Conservation (phyloP, 73 alveolate genomes). For the Stentor coeruleus region DNA sequence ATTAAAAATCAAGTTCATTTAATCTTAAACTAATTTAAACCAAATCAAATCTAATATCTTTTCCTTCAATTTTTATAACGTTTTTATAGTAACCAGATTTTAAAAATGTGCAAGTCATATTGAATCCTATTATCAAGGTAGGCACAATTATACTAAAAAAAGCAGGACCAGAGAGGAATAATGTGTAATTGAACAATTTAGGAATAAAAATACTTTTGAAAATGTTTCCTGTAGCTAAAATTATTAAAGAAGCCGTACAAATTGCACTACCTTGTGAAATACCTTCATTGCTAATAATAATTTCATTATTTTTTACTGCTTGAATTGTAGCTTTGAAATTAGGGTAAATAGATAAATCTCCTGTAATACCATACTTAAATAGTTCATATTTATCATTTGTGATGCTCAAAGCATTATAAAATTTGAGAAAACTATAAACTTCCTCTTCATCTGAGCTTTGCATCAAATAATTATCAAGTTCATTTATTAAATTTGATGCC, state of each 20-base stretch:
- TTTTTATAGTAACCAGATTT: not conserved
- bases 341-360: not conserved
- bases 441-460: too few relatives aligned
- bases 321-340: not conserved
- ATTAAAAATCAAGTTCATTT: too few relatives aligned
- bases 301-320: not conserved
- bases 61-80: too few relatives aligned
- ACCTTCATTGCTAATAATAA: not conserved
- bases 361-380: not conserved
- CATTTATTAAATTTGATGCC: too few relatives aligned
- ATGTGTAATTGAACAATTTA: too few relatives aligned
- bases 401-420: not conserved
- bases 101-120: not conserved
- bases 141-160: not conserved
- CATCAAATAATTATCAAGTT: too few relatives aligned
- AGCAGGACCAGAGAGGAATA: not conserved
- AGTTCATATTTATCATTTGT: not conserved
- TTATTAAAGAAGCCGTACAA: too few relatives aligned
- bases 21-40: too few relatives aligned
- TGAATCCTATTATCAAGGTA: not conserved
- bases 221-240: too few relatives aligned
- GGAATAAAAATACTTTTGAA: too few relatives aligned
- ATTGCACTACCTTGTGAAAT: too few relatives aligned
- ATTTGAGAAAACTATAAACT: not conserved
- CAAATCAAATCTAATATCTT: too few relatives aligned